Percentiles rank a stretch among this genome's conserved stretches.
Evolutionary conservation across 495 filamentous ascomycete species (phyloP).

Genomic region (Neurospora intermedia): DNA sequence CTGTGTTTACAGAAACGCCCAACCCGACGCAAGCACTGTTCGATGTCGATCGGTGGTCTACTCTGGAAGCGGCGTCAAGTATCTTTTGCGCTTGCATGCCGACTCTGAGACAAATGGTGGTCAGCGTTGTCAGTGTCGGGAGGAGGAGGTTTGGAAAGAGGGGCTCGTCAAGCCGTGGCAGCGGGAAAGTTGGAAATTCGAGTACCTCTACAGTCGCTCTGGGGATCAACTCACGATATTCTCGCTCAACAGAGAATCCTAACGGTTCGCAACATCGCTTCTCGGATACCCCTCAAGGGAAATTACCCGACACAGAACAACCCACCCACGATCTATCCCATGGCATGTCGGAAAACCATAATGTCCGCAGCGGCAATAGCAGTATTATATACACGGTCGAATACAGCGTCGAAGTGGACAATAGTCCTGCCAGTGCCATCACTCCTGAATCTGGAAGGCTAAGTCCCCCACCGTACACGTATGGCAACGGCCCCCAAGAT

Average conservation of each 20-base stretch:
- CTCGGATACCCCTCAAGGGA: not conserved
- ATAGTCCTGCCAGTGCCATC: not conserved
- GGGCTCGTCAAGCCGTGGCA: no score
- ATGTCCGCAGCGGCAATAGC: not conserved
- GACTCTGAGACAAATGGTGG: not conserved
- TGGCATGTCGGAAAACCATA: not conserved
- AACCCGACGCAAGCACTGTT: not conserved
- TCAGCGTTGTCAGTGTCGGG: not conserved
- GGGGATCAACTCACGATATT: not conserved
- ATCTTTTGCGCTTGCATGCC: not conserved
- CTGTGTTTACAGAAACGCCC: not conserved
- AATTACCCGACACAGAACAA: not conserved
- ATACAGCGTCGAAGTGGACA: not conserved
- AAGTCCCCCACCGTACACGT: not conserved
- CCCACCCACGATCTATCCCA: not conserved
- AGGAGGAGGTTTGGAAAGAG: not conserved
- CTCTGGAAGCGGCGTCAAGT: not conserved
- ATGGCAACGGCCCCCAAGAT: not conserved
- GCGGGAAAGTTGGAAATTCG: not conserved
- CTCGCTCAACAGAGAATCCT: not conserved
- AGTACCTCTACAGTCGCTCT: not conserved
- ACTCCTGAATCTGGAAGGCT: not conserved
- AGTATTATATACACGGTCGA: not conserved
- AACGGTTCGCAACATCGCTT: not conserved
- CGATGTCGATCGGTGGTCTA: not conserved